Base-by-base conservation (phyloP, 2,329 filamentous ascomycete genomes). In the Magnaporthiopsis rhizophila region DNA sequence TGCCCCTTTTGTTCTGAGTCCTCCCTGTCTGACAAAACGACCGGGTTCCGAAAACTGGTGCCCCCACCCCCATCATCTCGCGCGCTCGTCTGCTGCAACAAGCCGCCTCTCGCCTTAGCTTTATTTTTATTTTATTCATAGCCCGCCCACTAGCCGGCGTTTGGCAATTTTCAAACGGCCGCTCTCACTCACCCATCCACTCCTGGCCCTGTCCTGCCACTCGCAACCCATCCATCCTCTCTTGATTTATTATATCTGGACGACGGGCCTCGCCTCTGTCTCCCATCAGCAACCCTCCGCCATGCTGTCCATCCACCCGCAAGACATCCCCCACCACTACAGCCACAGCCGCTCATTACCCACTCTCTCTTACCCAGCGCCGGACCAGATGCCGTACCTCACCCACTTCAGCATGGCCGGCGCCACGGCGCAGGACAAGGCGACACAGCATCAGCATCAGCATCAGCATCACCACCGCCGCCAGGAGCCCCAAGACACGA, bases 401-500 rank as follows among this genome's bases (percentile, higher is more conserved):
- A 61, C 59, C 32, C 26, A 34, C 36, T 38, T 34, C 61, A 26
- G 61, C 36, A n/a, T 62, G 45, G 28, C 24, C 36, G 45, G 61
- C 58, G 58, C 50, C 28, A 53, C 38, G 61, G 28, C 45, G 61
- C 50, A 50, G 59, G 32, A 61, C 36, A 34, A 61, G 30, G 18
- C 30, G 30, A 30, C 30, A 30, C 30, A 30, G 30, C 30, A 30
- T 30, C 34, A 61, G 26, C 38, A 26, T 26, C 30, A 30, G 30
- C 30, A 30, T 30, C 34, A 61, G 26, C 38, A 26, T 26, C 26
- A 53, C 24, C 61, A 62, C 6, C 45, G 36, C 21, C 21, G 24
- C 59, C 59, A 61, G 63, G 26, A 60, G n/a, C 38, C 50, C 21
- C 36, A 53, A 8, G 61, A 64, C 15, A 65, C 64, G 62, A 68